A percentile compares a stretch with the other conserved stretches of the same genome.
phyloP scores from a whole-genome alignment of 441 rosid genomes.

The Gossypium schwendimanii region DNA sequence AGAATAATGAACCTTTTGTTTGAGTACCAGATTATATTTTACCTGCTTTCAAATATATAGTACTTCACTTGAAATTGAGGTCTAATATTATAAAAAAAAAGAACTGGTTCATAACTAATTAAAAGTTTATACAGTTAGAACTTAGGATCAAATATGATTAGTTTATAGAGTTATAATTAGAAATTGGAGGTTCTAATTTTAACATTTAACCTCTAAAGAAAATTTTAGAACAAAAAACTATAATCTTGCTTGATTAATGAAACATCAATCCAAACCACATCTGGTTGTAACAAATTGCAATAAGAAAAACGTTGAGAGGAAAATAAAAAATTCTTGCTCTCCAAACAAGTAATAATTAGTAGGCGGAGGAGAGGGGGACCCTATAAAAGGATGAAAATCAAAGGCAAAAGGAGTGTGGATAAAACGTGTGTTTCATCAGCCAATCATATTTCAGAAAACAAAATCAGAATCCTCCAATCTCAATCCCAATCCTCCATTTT shows the following conservation, averaged over 20 bases:
- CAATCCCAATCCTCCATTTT: background rate
- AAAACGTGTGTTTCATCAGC: conserved; percentile 41
- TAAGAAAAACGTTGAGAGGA: too few relatives aligned
- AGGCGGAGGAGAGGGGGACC: background rate
- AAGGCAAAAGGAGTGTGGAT: conserved; percentile 27
- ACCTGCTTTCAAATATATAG: too few relatives aligned
- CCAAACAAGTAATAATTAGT: background rate
- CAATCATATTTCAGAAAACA: conserved; percentile 32
- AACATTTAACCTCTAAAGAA: background rate
- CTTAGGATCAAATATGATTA: too few relatives aligned
- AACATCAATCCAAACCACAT: background rate
- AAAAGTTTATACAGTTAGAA: too few relatives aligned
- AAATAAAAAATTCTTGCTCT: background rate
- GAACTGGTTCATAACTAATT: too few relatives aligned
- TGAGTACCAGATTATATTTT: too few relatives aligned
- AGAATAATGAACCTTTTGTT: too few relatives aligned
- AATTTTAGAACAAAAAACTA: background rate
- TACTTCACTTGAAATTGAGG: too few relatives aligned
- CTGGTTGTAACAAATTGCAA: background rate
- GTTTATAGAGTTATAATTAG: too few relatives aligned
- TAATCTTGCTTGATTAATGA: background rate
- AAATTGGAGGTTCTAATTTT: background rate
- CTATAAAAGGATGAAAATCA: background rate
- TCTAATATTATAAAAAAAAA: too few relatives aligned
- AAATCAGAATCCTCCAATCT: conserved; percentile 17